A percentile compares a stretch with the other conserved stretches of the same genome.
These are phyloP conservation scores for Neoboletus brunneissimus DNA, from an alignment of 768 basidiomycete species.

Conservation along the genomic window DNA sequence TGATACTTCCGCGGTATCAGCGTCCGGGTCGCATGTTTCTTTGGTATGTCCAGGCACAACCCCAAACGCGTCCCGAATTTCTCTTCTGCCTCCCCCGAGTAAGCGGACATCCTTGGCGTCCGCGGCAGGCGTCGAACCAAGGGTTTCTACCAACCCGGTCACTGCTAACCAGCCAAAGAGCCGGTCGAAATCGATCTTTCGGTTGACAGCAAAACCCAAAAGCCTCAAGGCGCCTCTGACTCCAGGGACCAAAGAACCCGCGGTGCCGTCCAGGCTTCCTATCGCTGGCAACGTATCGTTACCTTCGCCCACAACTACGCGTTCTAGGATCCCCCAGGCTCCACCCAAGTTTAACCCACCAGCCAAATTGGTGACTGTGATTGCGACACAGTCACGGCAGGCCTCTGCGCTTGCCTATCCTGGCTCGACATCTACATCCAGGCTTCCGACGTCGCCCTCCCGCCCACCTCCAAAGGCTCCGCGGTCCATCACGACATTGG, in stretches of 20 bases:
- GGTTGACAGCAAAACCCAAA: slow-evolving; percentile 27
- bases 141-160: slow-evolving; percentile 1
- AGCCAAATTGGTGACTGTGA: slow-evolving; percentile 29
- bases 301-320: slow-evolving; percentile 2
- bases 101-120: slow-evolving; percentile 32
- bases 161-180: neutral
- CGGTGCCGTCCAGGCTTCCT: slow-evolving; percentile 18
- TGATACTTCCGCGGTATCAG: neutral
- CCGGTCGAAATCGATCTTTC: slow-evolving; percentile 32
- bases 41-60: neutral
- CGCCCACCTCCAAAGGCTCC: slow-evolving; percentile 11
- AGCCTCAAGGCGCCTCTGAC: slow-evolving; percentile 14
- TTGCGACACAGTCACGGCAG: slow-evolving; percentile 25
- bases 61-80: slow-evolving; percentile 18
- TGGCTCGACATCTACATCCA: slow-evolving; percentile 13
- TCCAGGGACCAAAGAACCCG: neutral
- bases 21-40: slow-evolving; percentile 22
- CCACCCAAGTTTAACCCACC: slow-evolving; percentile 30
- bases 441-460: slow-evolving; percentile 20
- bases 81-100: slow-evolving; percentile 22
- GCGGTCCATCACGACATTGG: slow-evolving; percentile 2
- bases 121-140: slow-evolving; percentile 20
- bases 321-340: slow-evolving; percentile 21
- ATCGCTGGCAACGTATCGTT: neutral
- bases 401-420: neutral